Evolutionary conservation across 331 rosid genomes (phyloP), one percentile per base, ranked within the genome.

Genomic region (Spiraea crenata): DNA sequence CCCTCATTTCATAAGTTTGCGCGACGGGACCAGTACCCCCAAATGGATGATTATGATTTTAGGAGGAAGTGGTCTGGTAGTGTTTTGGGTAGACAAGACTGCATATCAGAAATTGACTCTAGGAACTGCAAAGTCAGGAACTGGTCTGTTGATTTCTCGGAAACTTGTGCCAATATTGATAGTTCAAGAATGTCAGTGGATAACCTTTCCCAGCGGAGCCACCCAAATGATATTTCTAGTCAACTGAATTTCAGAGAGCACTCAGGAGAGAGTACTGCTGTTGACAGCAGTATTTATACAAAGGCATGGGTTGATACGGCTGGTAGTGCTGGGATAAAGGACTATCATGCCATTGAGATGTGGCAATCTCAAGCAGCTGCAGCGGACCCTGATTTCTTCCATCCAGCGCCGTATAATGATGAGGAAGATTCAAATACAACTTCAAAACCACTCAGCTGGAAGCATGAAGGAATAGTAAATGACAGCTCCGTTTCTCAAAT

Each of bases 301-400:
- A 95, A 92, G 79, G 99, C 99, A 56, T 95, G 99, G 99, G 93
- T 95, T 82, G 99, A 95, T 86, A 74, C 98, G 63, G 86, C 88
- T 77, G 92, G 92, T 64, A 89, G 89, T 65, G 96, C 49, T 46
- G 98, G 91, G 64, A 78, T 89, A 76, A 91, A 91, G 83, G 99
- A 91, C 76, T 82, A 82, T 81, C 89, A 86, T 75, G 99, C 96
- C 59, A 95, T 95, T 73, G 99, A 95, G 82, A 95, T 97, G 84
- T 95, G 99, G 99, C 98, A 90, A 79, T 86, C 96, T 67, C 98
- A 95, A 84, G 96, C 99, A 71, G 99, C 96, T 62, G 99, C 90
- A 45, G 96, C 92, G 67, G 93, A 88, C 78, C 82, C 88, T 74
- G 73, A 76, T 70, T 92, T 81, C 76, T 92, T 80, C 38, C 77